Evolutionary conservation across 257 asterid genomes (phyloP).

Genomic region (Penstemon newberryi): DNA sequence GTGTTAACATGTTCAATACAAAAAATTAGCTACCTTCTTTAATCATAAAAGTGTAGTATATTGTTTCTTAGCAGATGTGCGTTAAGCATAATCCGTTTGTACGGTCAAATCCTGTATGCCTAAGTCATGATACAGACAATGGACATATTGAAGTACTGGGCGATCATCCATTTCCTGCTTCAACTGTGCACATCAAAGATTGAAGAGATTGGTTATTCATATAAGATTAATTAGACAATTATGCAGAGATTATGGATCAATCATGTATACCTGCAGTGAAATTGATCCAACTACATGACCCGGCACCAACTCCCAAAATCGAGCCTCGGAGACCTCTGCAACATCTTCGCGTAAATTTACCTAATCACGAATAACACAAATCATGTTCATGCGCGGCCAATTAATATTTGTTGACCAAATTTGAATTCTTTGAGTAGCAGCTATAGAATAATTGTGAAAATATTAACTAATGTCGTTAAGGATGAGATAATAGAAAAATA

Average conservation of each 20-base stretch:
- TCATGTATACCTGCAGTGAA: slow-evolving; percentile 59
- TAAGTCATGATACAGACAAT: slow-evolving; percentile 74
- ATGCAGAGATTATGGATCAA: neutral
- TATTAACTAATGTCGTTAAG: too few relatives aligned
- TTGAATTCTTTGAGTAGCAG: too few relatives aligned
- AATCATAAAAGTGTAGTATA: neutral
- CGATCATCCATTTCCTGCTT: slow-evolving; percentile 71
- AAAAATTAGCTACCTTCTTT: neutral
- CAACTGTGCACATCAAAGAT: slow-evolving; percentile 47
- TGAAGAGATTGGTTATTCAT: neutral
- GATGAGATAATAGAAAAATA: too few relatives aligned
- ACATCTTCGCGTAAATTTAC: slow-evolving; percentile 66
- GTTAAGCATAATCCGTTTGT: slow-evolving; percentile 52
- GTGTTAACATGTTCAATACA: too few relatives aligned
- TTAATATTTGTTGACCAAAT: neutral
- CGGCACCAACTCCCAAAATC: slow-evolving; percentile 92
- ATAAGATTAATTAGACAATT: too few relatives aligned
- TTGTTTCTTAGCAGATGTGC: neutral
- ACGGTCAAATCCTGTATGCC: slow-evolving; percentile 87
- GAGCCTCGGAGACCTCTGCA: slow-evolving; percentile 72
- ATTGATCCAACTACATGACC: slow-evolving; percentile 86
- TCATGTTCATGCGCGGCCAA: neutral
- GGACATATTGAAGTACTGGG: slow-evolving; percentile 66
- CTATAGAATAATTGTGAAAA: too few relatives aligned
- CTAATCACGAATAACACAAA: slow-evolving; percentile 33